These are phyloP conservation scores for Canavalia gladiata DNA, from an alignment of 306 rosid species.

Conservation along the genomic window DNA sequence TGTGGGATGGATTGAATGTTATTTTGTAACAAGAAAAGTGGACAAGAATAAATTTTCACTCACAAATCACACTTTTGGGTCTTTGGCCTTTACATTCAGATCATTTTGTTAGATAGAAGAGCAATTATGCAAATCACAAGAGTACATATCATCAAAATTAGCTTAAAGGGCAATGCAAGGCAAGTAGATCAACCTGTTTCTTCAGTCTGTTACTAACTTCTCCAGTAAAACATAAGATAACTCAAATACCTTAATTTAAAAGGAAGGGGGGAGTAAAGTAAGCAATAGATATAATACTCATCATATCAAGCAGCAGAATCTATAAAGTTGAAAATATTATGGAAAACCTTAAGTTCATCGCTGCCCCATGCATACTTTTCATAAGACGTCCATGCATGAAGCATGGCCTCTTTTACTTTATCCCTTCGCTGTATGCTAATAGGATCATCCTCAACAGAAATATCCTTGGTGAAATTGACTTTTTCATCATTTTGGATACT, in stretches of 20 bases:
- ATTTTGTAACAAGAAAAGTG: not conserved
- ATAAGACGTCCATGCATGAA: slow-evolving; percentile 75
- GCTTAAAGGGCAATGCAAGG: slow-evolving; percentile 24
- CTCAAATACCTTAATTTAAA: slow-evolving; percentile 26
- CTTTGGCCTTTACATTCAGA: not conserved
- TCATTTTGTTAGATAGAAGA: not conserved
- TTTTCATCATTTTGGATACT: slow-evolving; percentile 35
- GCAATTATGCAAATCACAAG: not conserved
- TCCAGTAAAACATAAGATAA: not conserved
- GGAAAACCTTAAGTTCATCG: slow-evolving; percentile 73
- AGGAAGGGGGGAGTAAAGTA: slow-evolving; percentile 12
- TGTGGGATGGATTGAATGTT: not conserved
- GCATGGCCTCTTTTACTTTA: slow-evolving; percentile 68
- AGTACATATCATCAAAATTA: slow-evolving; percentile 12
- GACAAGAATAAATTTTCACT: not conserved
- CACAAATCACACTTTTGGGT: not conserved
- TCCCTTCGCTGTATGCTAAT: slow-evolving; percentile 53
- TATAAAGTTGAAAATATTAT: not conserved
- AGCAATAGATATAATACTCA: slow-evolving; percentile 9
- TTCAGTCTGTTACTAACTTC: not conserved
- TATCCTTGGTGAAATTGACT: slow-evolving; percentile 12
- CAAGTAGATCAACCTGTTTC: slow-evolving; percentile 24
- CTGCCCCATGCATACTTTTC: slow-evolving; percentile 78
- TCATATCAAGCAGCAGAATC: slow-evolving; percentile 26
- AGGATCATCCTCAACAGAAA: slow-evolving; percentile 55